phyloP scores from a whole-genome alignment of 1,284 basidiomycete species.

The Vanrija sp. region DNA sequence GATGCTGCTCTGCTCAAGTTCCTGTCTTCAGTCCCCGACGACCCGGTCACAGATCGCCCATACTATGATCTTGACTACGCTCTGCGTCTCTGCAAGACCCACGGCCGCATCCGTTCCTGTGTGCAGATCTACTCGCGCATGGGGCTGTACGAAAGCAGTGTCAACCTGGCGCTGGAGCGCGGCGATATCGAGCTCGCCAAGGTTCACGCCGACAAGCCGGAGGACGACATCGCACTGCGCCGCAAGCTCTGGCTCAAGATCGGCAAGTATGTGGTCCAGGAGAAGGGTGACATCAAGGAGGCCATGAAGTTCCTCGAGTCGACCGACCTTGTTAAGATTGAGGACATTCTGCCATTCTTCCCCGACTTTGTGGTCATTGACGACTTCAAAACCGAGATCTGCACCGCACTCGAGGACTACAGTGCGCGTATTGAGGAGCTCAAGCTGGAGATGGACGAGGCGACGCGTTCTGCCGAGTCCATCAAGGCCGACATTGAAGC shows the following conservation, averaged over 20 bases:
- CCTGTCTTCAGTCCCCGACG: conserved; percentile 73
- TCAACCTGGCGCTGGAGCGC: conserved; percentile 89
- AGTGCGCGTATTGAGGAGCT: conserved; percentile 84
- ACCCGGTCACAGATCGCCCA: conserved; percentile 77
- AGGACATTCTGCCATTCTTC: conserved; percentile 99
- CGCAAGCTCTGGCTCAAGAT: conserved; percentile 99
- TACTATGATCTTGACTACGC: conserved; percentile 98
- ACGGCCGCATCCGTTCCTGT: conserved; percentile 79
- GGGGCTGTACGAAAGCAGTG: conserved; percentile 93
- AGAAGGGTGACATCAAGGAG: conserved; percentile 95
- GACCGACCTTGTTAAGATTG: conserved; percentile 92
- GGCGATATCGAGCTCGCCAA: conserved; percentile 91
- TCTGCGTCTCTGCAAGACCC: conserved; percentile 79
- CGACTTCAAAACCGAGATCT: conserved; percentile 99
- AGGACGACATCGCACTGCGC: conserved; percentile 76
- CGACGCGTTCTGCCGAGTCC: conserved; percentile 82
- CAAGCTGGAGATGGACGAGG: conserved; percentile 94
- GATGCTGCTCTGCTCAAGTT: conserved; percentile 81
- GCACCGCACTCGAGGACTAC: conserved; percentile 90
- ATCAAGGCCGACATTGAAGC: conserved; percentile 88
- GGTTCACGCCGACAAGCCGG: conserved; percentile 87
- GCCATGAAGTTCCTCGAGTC: conserved; percentile 95
- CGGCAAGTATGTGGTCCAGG: conserved; percentile 92
- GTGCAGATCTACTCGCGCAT: conserved; percentile 98
- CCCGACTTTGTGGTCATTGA: conserved; percentile 99